Conservation (phyloP, 139 green algal genomes). For the Volvox reticuliferus region DNA sequence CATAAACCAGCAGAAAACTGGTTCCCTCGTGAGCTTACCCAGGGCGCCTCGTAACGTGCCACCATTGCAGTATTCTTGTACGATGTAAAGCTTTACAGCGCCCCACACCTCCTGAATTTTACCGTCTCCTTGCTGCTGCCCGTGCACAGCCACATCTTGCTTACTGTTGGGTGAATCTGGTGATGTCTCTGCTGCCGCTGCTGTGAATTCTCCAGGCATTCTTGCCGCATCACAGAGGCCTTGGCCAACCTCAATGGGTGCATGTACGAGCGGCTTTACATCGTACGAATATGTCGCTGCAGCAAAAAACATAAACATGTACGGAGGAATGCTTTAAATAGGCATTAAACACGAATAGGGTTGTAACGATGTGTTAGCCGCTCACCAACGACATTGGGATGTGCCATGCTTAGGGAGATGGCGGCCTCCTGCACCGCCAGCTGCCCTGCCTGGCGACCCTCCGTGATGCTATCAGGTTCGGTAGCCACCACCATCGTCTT, state of each 20-base stretch:
- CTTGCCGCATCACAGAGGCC: too few species aligned
- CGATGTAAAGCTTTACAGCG: background rate
- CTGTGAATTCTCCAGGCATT: too few species aligned
- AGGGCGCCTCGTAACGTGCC: background rate
- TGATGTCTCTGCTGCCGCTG: background rate
- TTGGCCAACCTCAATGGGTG: background rate
- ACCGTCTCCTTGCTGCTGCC: background rate
- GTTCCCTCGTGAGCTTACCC: background rate
- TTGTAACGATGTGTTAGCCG: background rate
- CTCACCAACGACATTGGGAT: background rate
- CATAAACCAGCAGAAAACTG: background rate
- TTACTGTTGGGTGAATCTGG: background rate
- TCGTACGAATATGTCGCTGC: background rate
- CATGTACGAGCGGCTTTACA: background rate
- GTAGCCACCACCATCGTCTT: slow-evolving; percentile 23
- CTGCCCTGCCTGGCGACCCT: background rate
- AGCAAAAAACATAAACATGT: background rate
- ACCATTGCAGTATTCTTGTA: background rate
- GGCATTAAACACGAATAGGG: background rate
- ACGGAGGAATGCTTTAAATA: background rate
- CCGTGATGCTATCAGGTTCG: background rate
- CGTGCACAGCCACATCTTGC: background rate
- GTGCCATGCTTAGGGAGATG: background rate
- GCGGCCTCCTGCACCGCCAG: background rate
- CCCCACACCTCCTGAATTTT: background rate